Evolutionary conservation across 1,139 yeast genomes (phyloP).

Genomic region (Groenewaldozyma auringiensis): DNA sequence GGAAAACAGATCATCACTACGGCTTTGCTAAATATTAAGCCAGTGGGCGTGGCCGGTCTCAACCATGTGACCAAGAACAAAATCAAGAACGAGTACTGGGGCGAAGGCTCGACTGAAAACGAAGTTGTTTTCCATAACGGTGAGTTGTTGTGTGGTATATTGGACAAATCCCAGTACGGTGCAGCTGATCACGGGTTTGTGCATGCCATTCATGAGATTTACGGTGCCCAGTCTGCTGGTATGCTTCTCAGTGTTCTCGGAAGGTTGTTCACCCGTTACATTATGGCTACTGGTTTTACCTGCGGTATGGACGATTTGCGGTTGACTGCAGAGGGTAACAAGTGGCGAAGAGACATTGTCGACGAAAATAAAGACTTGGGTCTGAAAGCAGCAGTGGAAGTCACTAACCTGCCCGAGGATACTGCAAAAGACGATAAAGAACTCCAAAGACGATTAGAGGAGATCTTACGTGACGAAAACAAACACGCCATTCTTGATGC

Average conservation of each 20-base stretch:
- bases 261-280: slow-evolving; percentile 87
- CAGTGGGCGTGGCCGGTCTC: slow-evolving; percentile 82
- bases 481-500: slow-evolving; percentile 95
- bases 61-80: slow-evolving; percentile 78
- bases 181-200: slow-evolving; percentile 96
- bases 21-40: slow-evolving; percentile 74
- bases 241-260: slow-evolving; percentile 85
- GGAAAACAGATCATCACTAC: slow-evolving; percentile 96
- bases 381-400: slow-evolving; percentile 88
- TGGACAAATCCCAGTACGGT: slow-evolving; percentile 98
- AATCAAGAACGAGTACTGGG: slow-evolving; percentile 94
- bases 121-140: slow-evolving; percentile 82
- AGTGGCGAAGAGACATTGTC: slow-evolving; percentile 79
- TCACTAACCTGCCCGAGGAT: slow-evolving; percentile 63
- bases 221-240: slow-evolving; percentile 89
- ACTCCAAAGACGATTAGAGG: slow-evolving; percentile 80
- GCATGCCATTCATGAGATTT: slow-evolving; percentile 92
- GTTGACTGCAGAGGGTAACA: slow-evolving; percentile 83
- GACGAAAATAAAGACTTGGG: slow-evolving; percentile 74
- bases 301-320: slow-evolving; percentile 99
- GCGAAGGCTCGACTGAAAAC: slow-evolving; percentile 72
- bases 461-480: slow-evolving; percentile 86
- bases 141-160: slow-evolving; percentile 80
- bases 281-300: slow-evolving; percentile 87
- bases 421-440: slow-evolving; percentile 58